Conservation (phyloP, 148 eudicot genomes). For the Camellia granthamiana region DNA sequence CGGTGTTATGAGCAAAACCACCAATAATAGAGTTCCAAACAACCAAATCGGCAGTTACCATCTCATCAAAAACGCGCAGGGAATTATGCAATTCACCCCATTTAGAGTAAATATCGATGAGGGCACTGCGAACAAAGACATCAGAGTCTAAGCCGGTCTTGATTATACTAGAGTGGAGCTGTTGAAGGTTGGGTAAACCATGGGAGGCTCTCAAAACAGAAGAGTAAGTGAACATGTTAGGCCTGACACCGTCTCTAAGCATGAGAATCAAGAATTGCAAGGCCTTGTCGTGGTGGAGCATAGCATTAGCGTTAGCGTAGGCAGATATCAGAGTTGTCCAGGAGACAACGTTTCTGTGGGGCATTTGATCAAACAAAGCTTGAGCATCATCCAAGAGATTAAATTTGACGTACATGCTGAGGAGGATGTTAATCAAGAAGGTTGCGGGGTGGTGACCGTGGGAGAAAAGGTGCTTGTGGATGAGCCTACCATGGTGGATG, state of each 20-base stretch:
- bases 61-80: conserved; percentile 10
- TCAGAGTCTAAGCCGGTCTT: conserved; percentile 13
- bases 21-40: conserved; percentile 16
- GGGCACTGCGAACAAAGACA: conserved; percentile 15
- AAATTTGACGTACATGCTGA: conserved; percentile 1
- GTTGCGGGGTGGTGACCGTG: conserved; percentile 8
- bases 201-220: conserved; percentile 17
- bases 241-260: conserved; percentile 15
- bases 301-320: conserved; percentile 10
- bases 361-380: conserved; percentile 11
- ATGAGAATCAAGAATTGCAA: conserved; percentile 8
- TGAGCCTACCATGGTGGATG: conserved; percentile 4
- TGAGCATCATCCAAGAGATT: conserved; percentile 3
- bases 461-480: conserved; percentile 12
- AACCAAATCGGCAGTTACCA: conserved; percentile 4
- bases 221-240: conserved; percentile 16
- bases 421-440: conserved; percentile 7
- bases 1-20: conserved; percentile 7
- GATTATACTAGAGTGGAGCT: conserved; percentile 11
- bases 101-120: conserved; percentile 13
- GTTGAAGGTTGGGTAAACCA: conserved; percentile 13
- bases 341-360: conserved; percentile 12
- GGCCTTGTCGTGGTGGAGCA: conserved; percentile 6
- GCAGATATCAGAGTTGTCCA: conserved; percentile 17
- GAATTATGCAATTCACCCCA: conserved; percentile 11